A percentile compares a stretch with the other conserved stretches of the same genome.
Evolutionary conservation across 2,329 filamentous ascomycete species (phyloP).

Genomic region (Neurospora crassa): DNA sequence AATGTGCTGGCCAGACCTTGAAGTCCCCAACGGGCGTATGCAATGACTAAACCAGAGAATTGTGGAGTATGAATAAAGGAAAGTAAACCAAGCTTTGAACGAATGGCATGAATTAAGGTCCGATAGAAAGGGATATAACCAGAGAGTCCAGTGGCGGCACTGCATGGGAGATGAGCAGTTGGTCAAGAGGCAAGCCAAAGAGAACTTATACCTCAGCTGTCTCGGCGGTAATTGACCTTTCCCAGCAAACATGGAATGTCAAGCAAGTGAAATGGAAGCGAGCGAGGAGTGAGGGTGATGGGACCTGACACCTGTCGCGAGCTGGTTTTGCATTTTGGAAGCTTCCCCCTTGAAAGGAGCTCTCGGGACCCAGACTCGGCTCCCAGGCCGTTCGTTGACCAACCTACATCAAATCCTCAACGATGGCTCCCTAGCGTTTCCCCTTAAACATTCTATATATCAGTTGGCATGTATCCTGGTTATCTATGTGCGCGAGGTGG

Average conservation of each 20-base stretch:
- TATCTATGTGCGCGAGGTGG: background rate
- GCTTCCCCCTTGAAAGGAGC: background rate
- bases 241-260: background rate
- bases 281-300: background rate
- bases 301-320: background rate
- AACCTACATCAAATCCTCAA: background rate
- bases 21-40: background rate
- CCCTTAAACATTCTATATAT: rapidly evolving
- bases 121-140: background rate
- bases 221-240: background rate
- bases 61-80: background rate
- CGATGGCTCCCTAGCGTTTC: background rate
- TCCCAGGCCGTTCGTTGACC: background rate
- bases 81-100: background rate
- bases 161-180: background rate
- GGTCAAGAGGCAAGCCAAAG: background rate
- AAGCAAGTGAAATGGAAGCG: background rate
- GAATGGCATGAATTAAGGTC: too few species aligned
- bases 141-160: background rate
- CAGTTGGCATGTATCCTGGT: background rate
- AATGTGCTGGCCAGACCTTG: background rate
- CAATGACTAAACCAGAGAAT: background rate
- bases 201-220: background rate
- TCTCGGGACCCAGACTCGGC: background rate
- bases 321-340: background rate